These are phyloP conservation scores for Didymellaceae sp. DNA, from an alignment of 2,329 filamentous ascomycete species.

Conservation along the genomic window DNA sequence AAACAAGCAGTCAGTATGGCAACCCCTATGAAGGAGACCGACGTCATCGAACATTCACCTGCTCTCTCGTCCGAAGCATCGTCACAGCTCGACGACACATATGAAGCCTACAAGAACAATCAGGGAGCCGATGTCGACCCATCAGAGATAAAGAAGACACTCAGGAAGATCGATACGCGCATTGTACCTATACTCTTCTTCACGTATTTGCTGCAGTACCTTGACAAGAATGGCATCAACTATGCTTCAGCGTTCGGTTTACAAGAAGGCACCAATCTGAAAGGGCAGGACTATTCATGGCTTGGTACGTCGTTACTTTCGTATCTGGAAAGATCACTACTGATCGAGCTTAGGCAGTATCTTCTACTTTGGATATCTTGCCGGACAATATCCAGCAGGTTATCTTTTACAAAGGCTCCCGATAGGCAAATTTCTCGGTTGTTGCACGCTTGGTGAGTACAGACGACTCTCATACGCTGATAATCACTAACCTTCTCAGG, in stretches of 20 bases:
- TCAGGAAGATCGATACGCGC: slow-evolving; percentile 39
- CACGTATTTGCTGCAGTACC: slow-evolving; percentile 50
- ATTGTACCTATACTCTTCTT: slow-evolving; percentile 45
- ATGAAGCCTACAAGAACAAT: slow-evolving; percentile 41
- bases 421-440: slow-evolving; percentile 54
- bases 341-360: slow-evolving; percentile 45
- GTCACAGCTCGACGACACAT: slow-evolving; percentile 41
- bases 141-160: slow-evolving; percentile 36
- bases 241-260: slow-evolving; percentile 60
- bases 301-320: slow-evolving; percentile 7
- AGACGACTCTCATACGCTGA: no score
- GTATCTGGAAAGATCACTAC: not conserved
- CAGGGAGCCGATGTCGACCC: slow-evolving; percentile 26
- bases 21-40: slow-evolving; percentile 22
- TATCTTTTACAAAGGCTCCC: slow-evolving; percentile 55
- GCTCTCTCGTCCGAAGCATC: slow-evolving; percentile 26
- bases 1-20: slow-evolving; percentile 13
- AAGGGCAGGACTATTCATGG: slow-evolving; percentile 28
- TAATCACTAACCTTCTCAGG: slow-evolving; percentile 16
- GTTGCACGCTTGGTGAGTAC: slow-evolving; percentile 46
- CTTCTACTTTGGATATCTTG: slow-evolving; percentile 59
- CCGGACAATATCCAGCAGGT: slow-evolving; percentile 55
- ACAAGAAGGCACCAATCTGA: slow-evolving; percentile 55
- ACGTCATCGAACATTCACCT: slow-evolving; percentile 27
- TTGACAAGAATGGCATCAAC: slow-evolving; percentile 58